Percentiles rank a stretch among this genome's conserved stretches.
phyloP scores from a whole-genome alignment of 345 rosid genomes.

The Gossypium herbaceum region DNA sequence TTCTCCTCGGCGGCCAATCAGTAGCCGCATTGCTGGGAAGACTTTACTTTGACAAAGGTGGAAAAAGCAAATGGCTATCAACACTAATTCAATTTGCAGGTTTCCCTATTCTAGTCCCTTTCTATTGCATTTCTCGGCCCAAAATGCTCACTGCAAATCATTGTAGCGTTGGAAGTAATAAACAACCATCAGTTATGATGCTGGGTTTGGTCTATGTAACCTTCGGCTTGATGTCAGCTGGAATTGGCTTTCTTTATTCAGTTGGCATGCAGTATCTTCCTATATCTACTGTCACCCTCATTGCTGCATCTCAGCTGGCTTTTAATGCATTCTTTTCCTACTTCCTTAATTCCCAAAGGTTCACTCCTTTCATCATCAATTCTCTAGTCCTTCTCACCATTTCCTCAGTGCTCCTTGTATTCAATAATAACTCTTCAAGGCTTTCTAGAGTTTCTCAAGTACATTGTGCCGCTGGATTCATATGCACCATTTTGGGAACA shows the following conservation, averaged over 20 bases:
- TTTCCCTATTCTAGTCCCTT: background rate
- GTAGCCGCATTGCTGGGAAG: slow-evolving; percentile 27
- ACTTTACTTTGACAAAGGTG: slow-evolving; percentile 41
- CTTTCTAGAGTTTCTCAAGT: slow-evolving; percentile 10
- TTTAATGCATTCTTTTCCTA: slow-evolving; percentile 43
- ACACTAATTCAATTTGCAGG: slow-evolving; percentile 12
- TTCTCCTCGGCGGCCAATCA: background rate
- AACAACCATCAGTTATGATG: background rate
- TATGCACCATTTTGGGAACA: slow-evolving; percentile 25
- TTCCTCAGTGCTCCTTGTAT: slow-evolving; percentile 35
- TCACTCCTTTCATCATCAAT: background rate
- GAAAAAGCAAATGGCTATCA: slow-evolving; percentile 43
- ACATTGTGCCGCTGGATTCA: slow-evolving; percentile 32
- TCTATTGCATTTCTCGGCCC: background rate
- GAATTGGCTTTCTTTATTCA: slow-evolving; percentile 24
- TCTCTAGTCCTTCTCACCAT: slow-evolving; percentile 17
- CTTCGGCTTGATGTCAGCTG: slow-evolving; percentile 30
- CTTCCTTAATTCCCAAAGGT: slow-evolving; percentile 17
- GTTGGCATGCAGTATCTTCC: slow-evolving; percentile 28
- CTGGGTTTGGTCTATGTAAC: slow-evolving; percentile 25
- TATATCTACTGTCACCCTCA: slow-evolving; percentile 21
- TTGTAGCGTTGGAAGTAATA: background rate
- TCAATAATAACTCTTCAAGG: slow-evolving; percentile 8
- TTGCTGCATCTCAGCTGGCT: slow-evolving; percentile 51
- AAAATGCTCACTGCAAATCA: background rate